Evolutionary conservation across 1,284 basidiomycete genomes (phyloP).

Genomic region (Hortiboletus rubellus): DNA sequence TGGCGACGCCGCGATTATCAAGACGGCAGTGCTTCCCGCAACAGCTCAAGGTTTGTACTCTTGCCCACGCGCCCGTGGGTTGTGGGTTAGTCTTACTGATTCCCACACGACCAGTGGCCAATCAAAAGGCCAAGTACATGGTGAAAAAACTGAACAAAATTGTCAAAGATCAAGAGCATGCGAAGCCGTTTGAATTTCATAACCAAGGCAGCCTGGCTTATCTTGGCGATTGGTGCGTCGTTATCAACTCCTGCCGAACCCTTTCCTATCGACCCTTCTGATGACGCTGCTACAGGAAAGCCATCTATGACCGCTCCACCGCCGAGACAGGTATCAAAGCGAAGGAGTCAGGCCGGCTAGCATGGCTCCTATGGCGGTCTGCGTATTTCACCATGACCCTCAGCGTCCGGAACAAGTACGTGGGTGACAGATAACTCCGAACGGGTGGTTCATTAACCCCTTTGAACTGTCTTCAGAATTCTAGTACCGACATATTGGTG

Average conservation of each 20-base stretch:
- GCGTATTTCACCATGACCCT: slow-evolving; percentile 82
- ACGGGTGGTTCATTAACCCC: slow-evolving; percentile 4
- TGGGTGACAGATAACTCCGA: slow-evolving; percentile 14
- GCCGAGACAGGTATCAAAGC: slow-evolving; percentile 55
- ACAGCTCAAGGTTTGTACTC: slow-evolving; percentile 68
- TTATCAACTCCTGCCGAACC: slow-evolving; percentile 12
- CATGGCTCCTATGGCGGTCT: slow-evolving; percentile 80
- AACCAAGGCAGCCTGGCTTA: slow-evolving; percentile 80
- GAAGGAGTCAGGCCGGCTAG: slow-evolving; percentile 67
- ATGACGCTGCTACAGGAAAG: slow-evolving; percentile 51
- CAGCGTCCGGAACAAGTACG: slow-evolving; percentile 72
- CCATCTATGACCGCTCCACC: slow-evolving; percentile 68
- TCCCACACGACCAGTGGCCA: slow-evolving; percentile 58
- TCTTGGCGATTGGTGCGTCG: slow-evolving; percentile 67
- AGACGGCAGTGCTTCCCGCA: slow-evolving; percentile 70
- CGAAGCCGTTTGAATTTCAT: slow-evolving; percentile 63
- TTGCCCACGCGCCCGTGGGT: slow-evolving; percentile 27
- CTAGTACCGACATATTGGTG: slow-evolving; percentile 73
- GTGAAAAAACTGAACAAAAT: slow-evolving; percentile 67
- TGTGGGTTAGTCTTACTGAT: slow-evolving; percentile 28
- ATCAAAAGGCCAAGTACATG: slow-evolving; percentile 77
- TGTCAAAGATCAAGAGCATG: slow-evolving; percentile 43
- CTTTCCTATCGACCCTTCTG: background rate
- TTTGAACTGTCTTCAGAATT: slow-evolving; percentile 44
- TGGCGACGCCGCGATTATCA: slow-evolving; percentile 73